A percentile compares a stretch with the other conserved stretches of the same genome.
Conservation (phyloP, 2,329 filamentous ascomycete species). For the Aspergillus neotritici region DNA sequence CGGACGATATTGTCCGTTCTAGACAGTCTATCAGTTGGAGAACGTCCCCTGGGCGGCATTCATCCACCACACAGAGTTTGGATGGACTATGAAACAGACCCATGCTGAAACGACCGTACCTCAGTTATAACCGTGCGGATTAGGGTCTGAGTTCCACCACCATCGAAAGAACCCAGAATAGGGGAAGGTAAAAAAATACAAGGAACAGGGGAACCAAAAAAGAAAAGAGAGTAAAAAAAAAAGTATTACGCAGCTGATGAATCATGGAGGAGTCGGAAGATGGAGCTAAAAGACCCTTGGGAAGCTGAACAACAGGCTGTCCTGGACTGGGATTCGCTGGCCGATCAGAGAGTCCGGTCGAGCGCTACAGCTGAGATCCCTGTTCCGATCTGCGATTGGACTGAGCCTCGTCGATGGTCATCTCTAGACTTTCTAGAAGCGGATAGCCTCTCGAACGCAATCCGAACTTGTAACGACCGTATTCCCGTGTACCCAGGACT, state of each 20-base stretch:
- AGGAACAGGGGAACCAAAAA: background rate
- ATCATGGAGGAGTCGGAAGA: slow-evolving; percentile 22
- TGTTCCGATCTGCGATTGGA: slow-evolving; percentile 37
- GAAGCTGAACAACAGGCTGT: slow-evolving; percentile 14
- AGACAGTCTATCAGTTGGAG: too few species aligned
- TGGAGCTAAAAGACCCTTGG: slow-evolving; percentile 24
- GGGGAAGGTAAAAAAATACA: slow-evolving; percentile 4
- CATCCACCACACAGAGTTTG: too few species aligned
- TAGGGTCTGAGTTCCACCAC: too few species aligned
- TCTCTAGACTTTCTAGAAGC: slow-evolving; percentile 30
- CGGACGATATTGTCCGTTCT: too few species aligned
- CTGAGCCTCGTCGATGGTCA: slow-evolving; percentile 27
- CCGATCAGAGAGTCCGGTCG: slow-evolving; percentile 21
- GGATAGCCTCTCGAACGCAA: slow-evolving; percentile 17
- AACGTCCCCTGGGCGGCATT: too few species aligned
- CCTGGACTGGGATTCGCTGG: slow-evolving; percentile 29
- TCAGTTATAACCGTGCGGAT: background rate
- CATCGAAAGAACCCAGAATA: background rate
- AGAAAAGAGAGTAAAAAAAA: slow-evolving; percentile 1
- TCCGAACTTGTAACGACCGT: slow-evolving; percentile 15
- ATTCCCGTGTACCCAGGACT: too few species aligned
- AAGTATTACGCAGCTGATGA: slow-evolving; percentile 27
- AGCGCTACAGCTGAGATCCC: slow-evolving; percentile 30
- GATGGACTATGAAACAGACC: too few species aligned
- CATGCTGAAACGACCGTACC: background rate